These are phyloP conservation scores for Pascua sp. DNA, from an alignment of 1,284 basidiomycete species.

Conservation along the genomic window DNA sequence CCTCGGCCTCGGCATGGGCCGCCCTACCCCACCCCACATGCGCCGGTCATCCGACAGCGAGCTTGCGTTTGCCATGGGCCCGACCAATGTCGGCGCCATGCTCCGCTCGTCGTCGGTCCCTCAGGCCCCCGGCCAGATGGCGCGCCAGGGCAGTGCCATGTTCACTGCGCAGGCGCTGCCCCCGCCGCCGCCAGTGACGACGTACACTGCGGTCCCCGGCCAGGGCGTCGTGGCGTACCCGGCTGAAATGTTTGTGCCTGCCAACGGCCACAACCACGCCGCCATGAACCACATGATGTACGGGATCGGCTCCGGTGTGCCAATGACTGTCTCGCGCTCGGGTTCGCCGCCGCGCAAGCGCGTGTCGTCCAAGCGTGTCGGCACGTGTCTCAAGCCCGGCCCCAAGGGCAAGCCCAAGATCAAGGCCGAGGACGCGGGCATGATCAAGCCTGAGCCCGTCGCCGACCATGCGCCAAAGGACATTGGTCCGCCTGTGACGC, in stretches of 20 bases:
- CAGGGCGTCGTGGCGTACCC: too few species aligned
- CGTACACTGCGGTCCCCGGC: slow-evolving; percentile 11
- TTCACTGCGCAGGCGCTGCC: slow-evolving; percentile 6
- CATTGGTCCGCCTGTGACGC: slow-evolving; percentile 11
- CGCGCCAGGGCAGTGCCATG: slow-evolving; percentile 1
- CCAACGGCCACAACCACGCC: slow-evolving; percentile 1
- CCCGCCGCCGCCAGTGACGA: slow-evolving; percentile 10
- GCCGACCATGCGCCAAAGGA: not conserved
- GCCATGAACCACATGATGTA: too few species aligned
- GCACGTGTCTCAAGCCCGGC: slow-evolving; percentile 27
- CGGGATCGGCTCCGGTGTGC: too few species aligned
- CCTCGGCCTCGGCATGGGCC: slow-evolving; percentile 13
- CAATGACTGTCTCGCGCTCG: too few species aligned
- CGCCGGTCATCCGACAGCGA: slow-evolving; percentile 20
- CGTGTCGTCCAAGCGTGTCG: slow-evolving; percentile 19
- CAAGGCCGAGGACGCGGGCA: slow-evolving; percentile 3
- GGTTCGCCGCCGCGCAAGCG: slow-evolving; percentile 16
- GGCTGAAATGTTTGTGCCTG: too few species aligned
- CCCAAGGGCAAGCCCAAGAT: slow-evolving; percentile 24
- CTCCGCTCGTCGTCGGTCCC: slow-evolving; percentile 20
- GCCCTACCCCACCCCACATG: slow-evolving; percentile 11
- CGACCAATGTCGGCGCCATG: slow-evolving; percentile 15
- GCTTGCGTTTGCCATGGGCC: slow-evolving; percentile 15
- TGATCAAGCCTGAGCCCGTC: not conserved
- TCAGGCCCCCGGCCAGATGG: slow-evolving; percentile 9